phyloP scores from a whole-genome alignment of 495 filamentous ascomycete genomes.

The Neurospora sp. region DNA sequence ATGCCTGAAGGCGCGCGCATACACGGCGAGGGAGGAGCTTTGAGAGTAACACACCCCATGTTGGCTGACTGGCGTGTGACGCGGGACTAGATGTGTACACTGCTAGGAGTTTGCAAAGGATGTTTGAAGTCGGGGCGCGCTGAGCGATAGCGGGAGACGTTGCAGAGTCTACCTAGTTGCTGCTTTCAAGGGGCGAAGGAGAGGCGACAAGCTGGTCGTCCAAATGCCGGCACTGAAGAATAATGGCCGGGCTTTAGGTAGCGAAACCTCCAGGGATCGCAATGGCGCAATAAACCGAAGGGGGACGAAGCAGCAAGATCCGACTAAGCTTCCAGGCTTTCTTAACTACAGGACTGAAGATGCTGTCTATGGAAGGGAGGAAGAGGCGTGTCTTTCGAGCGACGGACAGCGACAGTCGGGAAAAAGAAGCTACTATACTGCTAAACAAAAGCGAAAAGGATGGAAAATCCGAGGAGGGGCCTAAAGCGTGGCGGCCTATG shows the following conservation, averaged over 20 bases:
- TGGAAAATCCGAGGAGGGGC: background rate
- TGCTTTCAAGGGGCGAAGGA: background rate
- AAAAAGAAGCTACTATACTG: background rate
- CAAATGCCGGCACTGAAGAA: conserved; percentile 25
- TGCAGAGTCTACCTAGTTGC: background rate
- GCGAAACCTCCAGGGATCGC: background rate
- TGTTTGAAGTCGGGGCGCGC: background rate
- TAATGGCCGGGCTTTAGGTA: conserved; percentile 23
- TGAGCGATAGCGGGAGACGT: background rate
- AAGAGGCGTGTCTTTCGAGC: background rate
- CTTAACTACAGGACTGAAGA: background rate
- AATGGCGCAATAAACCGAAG: background rate
- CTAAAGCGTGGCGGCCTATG: background rate
- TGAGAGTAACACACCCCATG: conserved; percentile 18
- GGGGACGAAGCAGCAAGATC: background rate
- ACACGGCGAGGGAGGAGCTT: background rate
- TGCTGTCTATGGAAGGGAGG: background rate
- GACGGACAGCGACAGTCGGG: background rate
- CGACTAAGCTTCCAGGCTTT: background rate
- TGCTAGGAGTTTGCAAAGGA: background rate
- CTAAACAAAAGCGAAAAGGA: background rate
- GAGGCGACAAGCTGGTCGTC: conserved; percentile 1
- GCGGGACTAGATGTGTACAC: background rate
- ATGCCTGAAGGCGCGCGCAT: background rate
- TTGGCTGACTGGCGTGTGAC: background rate